phyloP scores from a whole-genome alignment of 2,329 filamentous ascomycete species.

The Aspergillus sp. region DNA sequence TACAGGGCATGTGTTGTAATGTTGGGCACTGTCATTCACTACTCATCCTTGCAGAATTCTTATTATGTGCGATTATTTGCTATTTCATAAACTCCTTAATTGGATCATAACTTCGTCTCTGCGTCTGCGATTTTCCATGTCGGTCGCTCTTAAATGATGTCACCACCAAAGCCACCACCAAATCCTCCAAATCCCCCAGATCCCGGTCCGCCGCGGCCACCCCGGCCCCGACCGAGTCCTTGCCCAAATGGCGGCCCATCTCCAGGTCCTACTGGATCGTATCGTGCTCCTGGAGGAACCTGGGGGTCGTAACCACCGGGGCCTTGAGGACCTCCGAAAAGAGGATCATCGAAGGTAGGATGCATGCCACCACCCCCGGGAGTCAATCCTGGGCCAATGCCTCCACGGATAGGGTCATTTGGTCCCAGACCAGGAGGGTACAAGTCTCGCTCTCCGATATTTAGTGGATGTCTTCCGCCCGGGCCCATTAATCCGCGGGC shows the following conservation, averaged over 20 bases:
- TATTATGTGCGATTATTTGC: no score
- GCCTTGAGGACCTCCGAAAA: conserved; percentile 65
- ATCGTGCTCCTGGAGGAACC: conserved; percentile 84
- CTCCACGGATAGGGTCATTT: conserved; percentile 73
- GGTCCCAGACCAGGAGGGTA: conserved; percentile 85
- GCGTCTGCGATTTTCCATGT: no score
- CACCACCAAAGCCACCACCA: conserved; percentile 44
- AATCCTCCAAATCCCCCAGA: conserved; percentile 42
- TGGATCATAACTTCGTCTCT: no score
- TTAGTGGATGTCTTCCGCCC: conserved; percentile 58
- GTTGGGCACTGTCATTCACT: no score
- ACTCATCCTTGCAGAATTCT: no score
- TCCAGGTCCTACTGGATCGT: conserved; percentile 80
- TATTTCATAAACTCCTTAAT: no score
- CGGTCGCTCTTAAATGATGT: conserved; percentile 35
- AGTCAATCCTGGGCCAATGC: conserved; percentile 62
- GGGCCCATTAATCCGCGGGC: conserved; percentile 49
- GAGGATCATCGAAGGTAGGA: conserved; percentile 87
- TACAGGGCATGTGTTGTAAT: no score
- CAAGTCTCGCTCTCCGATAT: conserved; percentile 81
- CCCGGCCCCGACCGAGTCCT: conserved; percentile 37
- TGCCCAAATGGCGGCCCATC: conserved; percentile 48
- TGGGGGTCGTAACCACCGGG: conserved; percentile 64
- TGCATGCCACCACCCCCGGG: conserved; percentile 84
- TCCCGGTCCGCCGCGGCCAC: conserved; percentile 29